Base-by-base conservation (phyloP, 1,139 yeast species). In the Scheffersomyces quercinus region DNA sequence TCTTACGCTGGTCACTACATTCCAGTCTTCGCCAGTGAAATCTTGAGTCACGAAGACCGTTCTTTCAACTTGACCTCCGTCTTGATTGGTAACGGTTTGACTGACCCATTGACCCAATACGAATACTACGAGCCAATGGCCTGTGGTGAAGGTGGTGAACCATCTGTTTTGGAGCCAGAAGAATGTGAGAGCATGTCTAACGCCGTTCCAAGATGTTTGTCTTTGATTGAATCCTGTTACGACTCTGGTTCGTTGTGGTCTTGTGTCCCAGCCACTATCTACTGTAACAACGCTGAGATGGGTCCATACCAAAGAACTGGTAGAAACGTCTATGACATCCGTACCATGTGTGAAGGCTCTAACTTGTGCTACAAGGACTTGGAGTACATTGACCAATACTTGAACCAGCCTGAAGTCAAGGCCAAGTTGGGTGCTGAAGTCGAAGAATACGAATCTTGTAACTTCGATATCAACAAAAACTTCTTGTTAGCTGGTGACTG, bases 1-100 rank as follows among this genome's bases (percentile, higher is more conserved):
- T 88, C 97, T n/a, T 93, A 93, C 63, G 99, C 96, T 44, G 99
- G 99, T 50, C 98, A 93, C 67, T 93, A 93, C 68, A 90, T 93
- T 54, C 99, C 98, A 29, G 91, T 83, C 8, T 88, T 93, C 64
- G 97, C 97, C 16, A 70, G 85, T 40, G 97, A 91, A 68, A 91
- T 93, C 54, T 70, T 90, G 59, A 76, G 82, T 20, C 95, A 89
- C 62, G 64, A 65, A 29, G 89, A 87, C 58, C 85, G 95, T 65
- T 76, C 82, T 48, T 91, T 93, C 73, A 82, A 90, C 65, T 78
- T 93, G 62, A 77, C 91, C 24, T 88, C 97, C 5, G 89, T 93
- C 36, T 70, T 93, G 67, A 91, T 93, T 60, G 99, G 99, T 62
- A 93, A 93, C 64, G 99, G 99, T 46, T 81, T 93, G 61, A 90